Conservation (phyloP, 495 filamentous ascomycete species). For the Friedmanniomyces simplex region DNA sequence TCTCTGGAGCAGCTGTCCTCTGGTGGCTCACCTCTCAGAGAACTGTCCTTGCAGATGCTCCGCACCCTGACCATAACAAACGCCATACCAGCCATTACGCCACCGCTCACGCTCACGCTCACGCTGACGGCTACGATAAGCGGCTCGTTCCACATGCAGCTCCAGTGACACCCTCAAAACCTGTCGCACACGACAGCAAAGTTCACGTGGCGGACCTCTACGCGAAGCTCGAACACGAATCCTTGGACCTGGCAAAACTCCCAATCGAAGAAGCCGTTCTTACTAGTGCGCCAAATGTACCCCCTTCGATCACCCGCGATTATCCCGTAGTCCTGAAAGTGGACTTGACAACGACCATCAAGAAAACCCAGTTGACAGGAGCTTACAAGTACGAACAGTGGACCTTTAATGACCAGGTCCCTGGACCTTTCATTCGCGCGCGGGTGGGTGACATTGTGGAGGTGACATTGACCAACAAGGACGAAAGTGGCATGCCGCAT, state of each 20-base stretch:
- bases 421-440: constrained; percentile 3
- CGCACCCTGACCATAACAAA: not conserved
- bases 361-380: not conserved
- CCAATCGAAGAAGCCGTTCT: not conserved
- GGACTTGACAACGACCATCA: not conserved
- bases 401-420: not conserved
- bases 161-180: not conserved
- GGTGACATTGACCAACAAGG: constrained; percentile 1
- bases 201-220: not conserved
- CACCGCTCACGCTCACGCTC: not conserved
- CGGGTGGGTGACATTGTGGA: constrained; percentile 2
- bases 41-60: not conserved
- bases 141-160: not conserved
- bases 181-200: not conserved
- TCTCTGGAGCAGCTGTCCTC: not conserved
- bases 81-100: not conserved
- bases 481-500: constrained; percentile 3
- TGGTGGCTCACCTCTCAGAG: not conserved
- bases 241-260: constrained; percentile 1
- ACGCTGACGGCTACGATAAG: not conserved
- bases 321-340: constrained; percentile 2
- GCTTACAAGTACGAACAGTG: constrained; percentile 1
- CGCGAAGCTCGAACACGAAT: not conserved
- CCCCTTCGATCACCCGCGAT: constrained; percentile 1
- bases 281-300: constrained; percentile 3